These are phyloP conservation scores for Plasmodium sp. DNA, from an alignment of 169 alveolate genomes.

Conservation along the genomic window DNA sequence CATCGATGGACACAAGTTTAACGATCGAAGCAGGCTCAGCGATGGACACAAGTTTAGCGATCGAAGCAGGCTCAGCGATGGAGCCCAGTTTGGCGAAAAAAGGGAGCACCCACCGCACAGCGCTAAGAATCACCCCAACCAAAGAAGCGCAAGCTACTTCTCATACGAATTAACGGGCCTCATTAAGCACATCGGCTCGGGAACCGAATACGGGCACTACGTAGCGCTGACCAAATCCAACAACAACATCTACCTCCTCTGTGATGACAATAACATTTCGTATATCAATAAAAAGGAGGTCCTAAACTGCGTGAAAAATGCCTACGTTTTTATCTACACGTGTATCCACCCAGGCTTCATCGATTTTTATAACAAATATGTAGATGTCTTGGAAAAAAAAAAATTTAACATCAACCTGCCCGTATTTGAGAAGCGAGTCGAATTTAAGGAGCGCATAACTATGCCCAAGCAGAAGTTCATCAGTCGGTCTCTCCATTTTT, in stretches of 20 bases:
- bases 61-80: not conserved
- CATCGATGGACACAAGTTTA: not conserved
- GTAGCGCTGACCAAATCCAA: constrained; percentile 56
- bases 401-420: constrained; percentile 45
- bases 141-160: constrained; percentile 2
- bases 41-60: not conserved
- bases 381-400: constrained; percentile 65
- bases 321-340: constrained; percentile 57
- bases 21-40: not conserved
- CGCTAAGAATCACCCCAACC: not conserved
- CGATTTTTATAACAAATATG: constrained; percentile 50
- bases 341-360: constrained; percentile 43
- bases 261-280: constrained; percentile 59
- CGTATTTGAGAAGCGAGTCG: constrained; percentile 53
- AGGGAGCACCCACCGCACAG: not conserved
- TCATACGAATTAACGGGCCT: constrained; percentile 51
- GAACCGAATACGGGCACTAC: constrained; percentile 68
- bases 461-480: constrained; percentile 63
- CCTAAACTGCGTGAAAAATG: constrained; percentile 48
- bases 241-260: constrained; percentile 46
- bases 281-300: constrained; percentile 38
- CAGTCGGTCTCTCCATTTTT: constrained; percentile 10
- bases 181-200: constrained; percentile 63
- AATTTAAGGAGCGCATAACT: constrained; percentile 64
- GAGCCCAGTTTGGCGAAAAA: not conserved